Base-by-base conservation (phyloP, 148 eudicot genomes). In the Chenopodium formosanum region DNA sequence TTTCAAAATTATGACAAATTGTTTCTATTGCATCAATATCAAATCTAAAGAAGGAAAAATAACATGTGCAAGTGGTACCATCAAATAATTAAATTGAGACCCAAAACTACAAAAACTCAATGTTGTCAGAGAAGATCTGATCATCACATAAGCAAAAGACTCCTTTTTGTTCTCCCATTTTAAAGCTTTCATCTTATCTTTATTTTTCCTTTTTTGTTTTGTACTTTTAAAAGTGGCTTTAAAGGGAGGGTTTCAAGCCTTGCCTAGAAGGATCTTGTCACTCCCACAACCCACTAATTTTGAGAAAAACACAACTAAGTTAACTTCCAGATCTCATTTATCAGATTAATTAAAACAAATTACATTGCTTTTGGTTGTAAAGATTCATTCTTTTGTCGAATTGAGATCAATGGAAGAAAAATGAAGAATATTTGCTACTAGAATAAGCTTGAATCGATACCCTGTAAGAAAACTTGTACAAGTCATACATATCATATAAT, bases 11-110 rank as follows among this genome's bases (percentile, higher is more conserved):
- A 5, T 40, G 44, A 6, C 44, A 40, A 50, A 50, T 50, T 50
- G 12, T 50, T 50, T 50, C 13, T 48, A 48, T 13, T 9, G 53
- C 62, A 56, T 5, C 16, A 56, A 1, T 56, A 66, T 27, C 25
- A 62, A 62, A 62, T 22, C 66, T 62, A 22, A n/a, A 64, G 80
- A 37, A 25, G 62, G 56, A 46, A 62, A 44, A 44, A 44, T 12
- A 72, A 44, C 75, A 72, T 72, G 75, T 72, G 75, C 56, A 72
- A 72, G 75, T 72, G 29, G 31, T 44, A 72, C 75, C 75, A 25
- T 56, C 22, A 20, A 72, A 62, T 22, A 62, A 72, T 37, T 37
- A 14, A 37, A 37, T 37, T 70, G 25, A 70, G 50, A 70, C 40
- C 72, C 22, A 70, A 8, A n/a, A 72, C 75, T 46, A 27, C 75